A percentile compares a stretch with the other conserved stretches of the same genome.
phyloP scores from a whole-genome alignment of 106 monocot species.

The Agapanthus africanus region DNA sequence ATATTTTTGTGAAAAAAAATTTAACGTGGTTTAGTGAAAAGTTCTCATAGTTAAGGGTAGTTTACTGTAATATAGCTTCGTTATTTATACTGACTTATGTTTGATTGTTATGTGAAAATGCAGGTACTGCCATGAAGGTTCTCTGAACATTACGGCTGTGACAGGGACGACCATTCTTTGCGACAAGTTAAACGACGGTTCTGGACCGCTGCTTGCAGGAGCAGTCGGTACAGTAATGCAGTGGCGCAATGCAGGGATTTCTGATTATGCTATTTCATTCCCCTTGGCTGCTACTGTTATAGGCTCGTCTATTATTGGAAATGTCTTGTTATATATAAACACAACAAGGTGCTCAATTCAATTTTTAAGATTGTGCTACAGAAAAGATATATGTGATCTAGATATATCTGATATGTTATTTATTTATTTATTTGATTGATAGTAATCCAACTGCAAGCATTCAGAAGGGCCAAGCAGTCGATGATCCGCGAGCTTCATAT shows the following conservation, averaged over 20 bases:
- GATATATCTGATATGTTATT: too few relatives aligned
- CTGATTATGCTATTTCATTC: constrained; percentile 15
- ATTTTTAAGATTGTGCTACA: too few relatives aligned
- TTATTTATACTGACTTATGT: too few relatives aligned
- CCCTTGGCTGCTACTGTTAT: constrained; percentile 6
- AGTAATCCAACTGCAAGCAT: constrained; percentile 16
- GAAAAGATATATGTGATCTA: too few relatives aligned
- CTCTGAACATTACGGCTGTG: constrained; percentile 11
- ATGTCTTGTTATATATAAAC: constrained; percentile 13
- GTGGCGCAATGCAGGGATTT: not conserved
- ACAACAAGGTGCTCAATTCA: constrained; percentile 18
- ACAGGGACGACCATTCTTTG: constrained; percentile 24
- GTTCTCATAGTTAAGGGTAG: too few relatives aligned
- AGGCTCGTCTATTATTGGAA: not conserved
- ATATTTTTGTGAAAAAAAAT: too few relatives aligned
- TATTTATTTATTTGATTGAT: not conserved
- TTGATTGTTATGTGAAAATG: too few relatives aligned
- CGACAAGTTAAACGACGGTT: not conserved
- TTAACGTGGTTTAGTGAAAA: too few relatives aligned
- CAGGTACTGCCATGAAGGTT: constrained; percentile 11
- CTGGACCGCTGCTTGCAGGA: constrained; percentile 13
- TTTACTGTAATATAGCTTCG: too few relatives aligned
- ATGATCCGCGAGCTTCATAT: constrained; percentile 1
- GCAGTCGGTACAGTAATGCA: constrained; percentile 23
- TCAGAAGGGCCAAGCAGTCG: constrained; percentile 9